These are phyloP conservation scores for Vitis hybrid DNA, from an alignment of 177 flowering plant genomes.

Conservation along the genomic window DNA sequence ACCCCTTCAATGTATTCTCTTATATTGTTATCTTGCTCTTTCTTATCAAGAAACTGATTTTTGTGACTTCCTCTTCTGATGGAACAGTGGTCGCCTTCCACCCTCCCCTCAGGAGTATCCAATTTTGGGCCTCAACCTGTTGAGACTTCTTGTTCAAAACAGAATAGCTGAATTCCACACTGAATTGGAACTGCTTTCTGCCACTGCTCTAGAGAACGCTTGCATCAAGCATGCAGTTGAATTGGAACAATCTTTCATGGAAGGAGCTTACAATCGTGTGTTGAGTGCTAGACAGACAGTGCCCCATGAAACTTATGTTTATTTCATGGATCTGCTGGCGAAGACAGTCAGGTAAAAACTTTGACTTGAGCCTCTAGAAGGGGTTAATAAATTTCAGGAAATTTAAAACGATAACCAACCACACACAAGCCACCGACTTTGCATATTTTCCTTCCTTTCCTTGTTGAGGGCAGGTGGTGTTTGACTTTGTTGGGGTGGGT, in stretches of 20 bases:
- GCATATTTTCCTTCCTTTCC: too few relatives aligned
- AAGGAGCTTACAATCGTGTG: slow-evolving; percentile 98
- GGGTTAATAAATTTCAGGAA: not conserved
- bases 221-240: slow-evolving; percentile 97
- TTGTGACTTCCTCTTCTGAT: slow-evolving; percentile 21
- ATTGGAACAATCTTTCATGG: slow-evolving; percentile 98
- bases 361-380: not conserved
- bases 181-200: slow-evolving; percentile 81
- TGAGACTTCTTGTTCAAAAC: slow-evolving; percentile 96
- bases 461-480: too few relatives aligned
- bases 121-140: slow-evolving; percentile 88
- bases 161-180: slow-evolving; percentile 99
- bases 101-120: slow-evolving; percentile 84
- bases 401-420: not conserved
- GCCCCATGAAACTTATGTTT: slow-evolving; percentile 84
- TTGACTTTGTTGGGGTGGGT: too few relatives aligned
- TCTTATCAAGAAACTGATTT: not conserved
- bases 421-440: not conserved
- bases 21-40: not conserved
- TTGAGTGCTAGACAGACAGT: slow-evolving; percentile 87
- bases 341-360: slow-evolving; percentile 83
- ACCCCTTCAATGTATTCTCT: too few relatives aligned
- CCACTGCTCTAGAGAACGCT: slow-evolving; percentile 76
- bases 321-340: slow-evolving; percentile 94
- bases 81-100: slow-evolving; percentile 67